Evolutionary conservation across 1,284 basidiomycete genomes (phyloP), one percentile per base, ranked within the genome.

Genomic region (Cutaneotrichosporon cavernicola): DNA sequence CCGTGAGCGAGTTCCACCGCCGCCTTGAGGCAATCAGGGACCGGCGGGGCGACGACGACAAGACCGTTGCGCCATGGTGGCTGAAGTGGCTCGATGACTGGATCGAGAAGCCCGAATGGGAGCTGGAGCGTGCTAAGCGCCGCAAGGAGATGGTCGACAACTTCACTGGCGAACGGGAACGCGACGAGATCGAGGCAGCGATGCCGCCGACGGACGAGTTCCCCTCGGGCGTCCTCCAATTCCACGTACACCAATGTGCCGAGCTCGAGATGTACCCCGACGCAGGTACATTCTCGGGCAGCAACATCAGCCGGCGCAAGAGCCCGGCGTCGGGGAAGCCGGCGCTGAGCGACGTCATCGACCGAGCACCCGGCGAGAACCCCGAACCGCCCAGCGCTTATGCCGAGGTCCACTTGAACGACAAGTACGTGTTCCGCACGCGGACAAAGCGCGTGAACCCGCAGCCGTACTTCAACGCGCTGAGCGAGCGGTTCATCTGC

Each of bases 381-480:
- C 69, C 72, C 4, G 74, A 76, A 43, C 79, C 78, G n/a, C 80
- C 80, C 2, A 78, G 73, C 22, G 70, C 80, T n/a, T 81, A 81
- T 61, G 73, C 72, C 61, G 80, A 82, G 56, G 80, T 83, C 36
- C 76, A 81, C 40, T 67, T 83, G 34, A 83, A 83, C 69, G 82
- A 83, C 64, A 75, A 78, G 58, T 71, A 80, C 36, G 71, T 82
- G 9, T 83, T 80, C 63, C 73, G 79, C 10, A 81, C 82, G 0
- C 67, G 82, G 8, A 81, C 81, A 16, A 83, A 83, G 62, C 76
- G 79, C 62, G 69, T 80, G 59, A 81, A 76, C 46, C 74, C 77
- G 2, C 65, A 79, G 49, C 82, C 82, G 3, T 83, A 82, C 69
- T 82, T 79, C 72, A 82, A 83, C 65, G 82, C 82, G 2, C 73